phyloP scores from a whole-genome alignment of 2,329 filamentous ascomycete genomes.

The Plectosphaerella cucumerina region DNA sequence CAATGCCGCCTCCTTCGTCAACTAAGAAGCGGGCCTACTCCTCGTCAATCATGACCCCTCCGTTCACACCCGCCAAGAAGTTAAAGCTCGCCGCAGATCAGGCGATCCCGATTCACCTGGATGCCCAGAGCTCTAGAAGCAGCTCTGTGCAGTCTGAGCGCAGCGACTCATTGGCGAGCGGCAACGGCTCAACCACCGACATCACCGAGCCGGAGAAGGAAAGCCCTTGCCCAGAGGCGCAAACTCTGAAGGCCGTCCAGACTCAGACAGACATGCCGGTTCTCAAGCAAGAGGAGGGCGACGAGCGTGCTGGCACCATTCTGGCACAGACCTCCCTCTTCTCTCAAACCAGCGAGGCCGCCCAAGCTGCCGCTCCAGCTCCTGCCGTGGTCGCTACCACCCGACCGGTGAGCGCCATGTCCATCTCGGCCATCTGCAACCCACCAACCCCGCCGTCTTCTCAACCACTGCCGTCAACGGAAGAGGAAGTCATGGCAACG shows the following conservation, averaged over 20 bases:
- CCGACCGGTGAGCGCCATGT: constrained; percentile 16
- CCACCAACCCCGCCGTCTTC: constrained; percentile 12
- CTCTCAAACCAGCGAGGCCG: not conserved
- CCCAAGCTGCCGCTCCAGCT: not conserved
- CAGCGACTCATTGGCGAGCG: constrained; percentile 24
- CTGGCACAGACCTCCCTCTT: constrained; percentile 11
- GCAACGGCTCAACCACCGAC: constrained; percentile 32
- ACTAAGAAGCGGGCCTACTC: constrained; percentile 31
- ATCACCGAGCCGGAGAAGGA: constrained; percentile 48
- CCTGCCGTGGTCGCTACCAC: not conserved
- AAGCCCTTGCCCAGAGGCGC: constrained; percentile 28
- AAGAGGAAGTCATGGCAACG: not conserved
- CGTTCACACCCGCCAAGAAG: constrained; percentile 50
- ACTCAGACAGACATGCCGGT: constrained; percentile 15
- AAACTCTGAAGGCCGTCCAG: constrained; percentile 28
- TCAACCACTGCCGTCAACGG: not conserved
- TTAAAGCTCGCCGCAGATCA: constrained; percentile 32
- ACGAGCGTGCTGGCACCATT: constrained; percentile 10
- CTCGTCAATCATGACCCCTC: constrained; percentile 46
- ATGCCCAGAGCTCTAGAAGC: constrained; percentile 27
- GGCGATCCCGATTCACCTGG: constrained; percentile 20
- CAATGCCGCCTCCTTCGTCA: constrained; percentile 1
- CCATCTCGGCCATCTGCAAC: constrained; percentile 27
- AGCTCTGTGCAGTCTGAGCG: constrained; percentile 29
- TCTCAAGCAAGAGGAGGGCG: constrained; percentile 28